Evolutionary conservation across 2,329 filamentous ascomycete species (phyloP).

Genomic region (Verticillium dahliae): DNA sequence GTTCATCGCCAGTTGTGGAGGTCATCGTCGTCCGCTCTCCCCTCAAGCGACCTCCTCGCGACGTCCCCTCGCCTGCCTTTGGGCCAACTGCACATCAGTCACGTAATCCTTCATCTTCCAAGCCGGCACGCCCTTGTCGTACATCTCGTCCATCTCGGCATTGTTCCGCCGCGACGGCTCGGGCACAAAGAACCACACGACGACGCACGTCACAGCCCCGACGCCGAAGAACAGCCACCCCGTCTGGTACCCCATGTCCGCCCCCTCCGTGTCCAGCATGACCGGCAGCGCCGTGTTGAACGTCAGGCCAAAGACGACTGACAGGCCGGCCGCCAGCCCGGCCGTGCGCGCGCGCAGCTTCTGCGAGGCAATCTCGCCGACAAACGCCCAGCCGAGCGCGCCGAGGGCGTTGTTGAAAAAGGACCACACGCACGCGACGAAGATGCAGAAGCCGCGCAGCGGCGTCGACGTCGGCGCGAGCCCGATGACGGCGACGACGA

Average conservation of each 20-base stretch:
- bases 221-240: conserved; percentile 21
- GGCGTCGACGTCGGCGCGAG: conserved; percentile 8
- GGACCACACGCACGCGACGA: conserved; percentile 16
- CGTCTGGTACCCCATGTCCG: conserved; percentile 23
- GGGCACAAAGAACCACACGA: conserved; percentile 15
- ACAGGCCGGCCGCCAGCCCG: conserved; percentile 19
- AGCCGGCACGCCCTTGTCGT: conserved; percentile 16
- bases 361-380: conserved; percentile 27
- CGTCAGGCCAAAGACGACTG: conserved; percentile 13
- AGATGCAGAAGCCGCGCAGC: conserved; percentile 11
- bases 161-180: conserved; percentile 10
- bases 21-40: no score
- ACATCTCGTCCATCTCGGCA: conserved; percentile 19
- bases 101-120: conserved; percentile 13
- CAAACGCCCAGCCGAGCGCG: conserved; percentile 20
- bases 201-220: conserved; percentile 18
- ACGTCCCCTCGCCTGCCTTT: no score
- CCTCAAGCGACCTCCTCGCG: no score
- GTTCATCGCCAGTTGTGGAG: no score
- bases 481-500: conserved; percentile 13
- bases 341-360: conserved; percentile 23
- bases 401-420: conserved; percentile 11
- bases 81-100: conserved; percentile 5
- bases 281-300: conserved; percentile 19
- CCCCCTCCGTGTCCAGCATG: conserved; percentile 22